phyloP scores from a whole-genome alignment of 164 flowering plant genomes.

The Saururus chinensis region DNA sequence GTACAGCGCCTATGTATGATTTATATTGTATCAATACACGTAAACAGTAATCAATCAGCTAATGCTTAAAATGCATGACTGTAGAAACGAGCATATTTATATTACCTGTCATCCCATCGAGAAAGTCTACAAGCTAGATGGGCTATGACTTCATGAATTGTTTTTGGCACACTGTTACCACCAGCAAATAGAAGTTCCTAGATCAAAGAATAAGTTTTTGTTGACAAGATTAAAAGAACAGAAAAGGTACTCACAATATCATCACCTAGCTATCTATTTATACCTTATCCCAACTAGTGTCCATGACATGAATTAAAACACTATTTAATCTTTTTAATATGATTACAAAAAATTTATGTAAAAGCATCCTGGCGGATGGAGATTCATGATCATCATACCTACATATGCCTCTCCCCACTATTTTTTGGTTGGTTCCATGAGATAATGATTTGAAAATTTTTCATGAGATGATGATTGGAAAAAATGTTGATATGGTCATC shows the following conservation, averaged over 20 bases:
- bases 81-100: not conserved
- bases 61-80: not conserved
- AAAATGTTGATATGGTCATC: not conserved
- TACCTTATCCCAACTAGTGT: too few relatives aligned
- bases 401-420: too few relatives aligned
- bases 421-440: not conserved
- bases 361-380: too few relatives aligned
- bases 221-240: too few relatives aligned
- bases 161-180: slow-evolving; percentile 61
- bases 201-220: not conserved
- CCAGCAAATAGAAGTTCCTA: slow-evolving; percentile 80
- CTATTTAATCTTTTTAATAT: too few relatives aligned
- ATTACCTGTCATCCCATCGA: slow-evolving; percentile 95
- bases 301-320: too few relatives aligned
- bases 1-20: too few relatives aligned
- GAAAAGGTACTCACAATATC: too few relatives aligned
- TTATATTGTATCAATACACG: not conserved
- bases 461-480: not conserved
- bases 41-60: not conserved
- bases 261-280: too few relatives aligned
- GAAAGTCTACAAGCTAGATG: slow-evolving; percentile 68
- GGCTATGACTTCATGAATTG: slow-evolving; percentile 82
- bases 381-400: too few relatives aligned
- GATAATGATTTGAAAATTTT: not conserved
- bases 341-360: too few relatives aligned